Evolutionary conservation across 192 early-diverging fungal genomes (phyloP), one percentile per base, ranked within the genome.

Genomic region (Obelidium mucronatum): DNA sequence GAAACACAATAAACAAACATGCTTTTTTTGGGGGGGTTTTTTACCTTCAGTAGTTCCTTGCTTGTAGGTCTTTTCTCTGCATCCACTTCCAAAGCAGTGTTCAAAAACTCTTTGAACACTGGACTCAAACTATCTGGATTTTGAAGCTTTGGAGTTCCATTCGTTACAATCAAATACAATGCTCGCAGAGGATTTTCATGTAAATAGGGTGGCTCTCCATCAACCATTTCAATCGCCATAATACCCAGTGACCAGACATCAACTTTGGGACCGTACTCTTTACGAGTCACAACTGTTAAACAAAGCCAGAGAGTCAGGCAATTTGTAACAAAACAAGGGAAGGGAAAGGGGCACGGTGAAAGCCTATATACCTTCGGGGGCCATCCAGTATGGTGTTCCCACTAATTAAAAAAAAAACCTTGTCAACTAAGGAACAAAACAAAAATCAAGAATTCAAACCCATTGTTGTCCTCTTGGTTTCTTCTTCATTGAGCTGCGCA

Each of bases 191-290:
- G 94, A 78, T 96, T 94, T 83, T 98, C 96, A 71, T 97, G 92
- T 74, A 98, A 80, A 73, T 98, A 98, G 64, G 96, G 96, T 8
- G 95, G 96, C 75, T 98, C 96, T 66, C 93, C 93, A 81, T 98
- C 96, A 69, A 98, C 91, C 96, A 98, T 97, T 81, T 98, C 95
- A 64, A 97, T 96, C 1, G 93, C 94, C 95, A 97, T 98, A 78
- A 98, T 97, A 60, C 96, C 95, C 44, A 97, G 81, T 2, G 95
- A 97, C 96, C 96, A 92, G 6, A 92, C 86, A 72, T 92, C 91
- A 13, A 92, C 90, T 71, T 92, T 92, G 30, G 87, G 87, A 0
- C 91, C 91, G 70, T 92, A 92, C 53, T 87, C 83, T 73, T 87
- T 89, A 8, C 84, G 84, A n/a, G 84, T 89, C 26, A 89, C 87